Conservation (phyloP, 495 filamentous ascomycete species). For the Usnea hakonensis region DNA sequence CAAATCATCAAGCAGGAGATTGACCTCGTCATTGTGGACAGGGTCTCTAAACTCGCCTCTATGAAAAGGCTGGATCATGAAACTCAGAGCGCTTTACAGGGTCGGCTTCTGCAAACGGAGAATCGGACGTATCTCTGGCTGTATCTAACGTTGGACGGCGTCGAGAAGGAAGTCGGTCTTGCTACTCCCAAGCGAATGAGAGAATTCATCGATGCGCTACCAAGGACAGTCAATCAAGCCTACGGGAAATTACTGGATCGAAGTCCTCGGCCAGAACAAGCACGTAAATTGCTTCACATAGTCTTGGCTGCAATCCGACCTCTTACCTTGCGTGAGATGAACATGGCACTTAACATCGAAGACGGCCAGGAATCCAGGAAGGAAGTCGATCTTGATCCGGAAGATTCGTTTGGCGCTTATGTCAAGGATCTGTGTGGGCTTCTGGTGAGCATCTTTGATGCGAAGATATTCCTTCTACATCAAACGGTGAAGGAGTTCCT, state of each 20-base stretch:
- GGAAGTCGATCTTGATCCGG: slow-evolving; percentile 25
- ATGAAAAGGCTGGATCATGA: slow-evolving; percentile 11
- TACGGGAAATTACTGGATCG: slow-evolving; percentile 31
- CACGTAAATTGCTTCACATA: slow-evolving; percentile 32
- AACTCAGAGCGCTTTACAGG: slow-evolving; percentile 27
- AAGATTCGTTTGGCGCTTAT: slow-evolving; percentile 13
- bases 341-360: slow-evolving; percentile 33
- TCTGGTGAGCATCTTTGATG: slow-evolving; percentile 35
- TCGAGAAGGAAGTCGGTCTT: slow-evolving; percentile 22
- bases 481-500: slow-evolving; percentile 33
- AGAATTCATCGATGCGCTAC: slow-evolving; percentile 25
- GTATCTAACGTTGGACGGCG: slow-evolving; percentile 31
- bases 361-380: slow-evolving; percentile 17
- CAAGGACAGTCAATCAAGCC: slow-evolving; percentile 26
- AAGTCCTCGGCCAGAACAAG: slow-evolving; percentile 16
- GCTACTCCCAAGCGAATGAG: slow-evolving; percentile 21
- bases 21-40: slow-evolving; percentile 29
- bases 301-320: slow-evolving; percentile 32
- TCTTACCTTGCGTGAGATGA: slow-evolving; percentile 33
- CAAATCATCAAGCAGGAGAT: slow-evolving; percentile 33
- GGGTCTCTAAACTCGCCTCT: slow-evolving; percentile 27
- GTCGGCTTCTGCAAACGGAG: slow-evolving; percentile 29
- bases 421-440: slow-evolving; percentile 34
- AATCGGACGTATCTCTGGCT: slow-evolving; percentile 47
- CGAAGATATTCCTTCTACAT: slow-evolving; percentile 33